Conservation (phyloP, 257 asterid genomes). For the Petrea volubilis region DNA sequence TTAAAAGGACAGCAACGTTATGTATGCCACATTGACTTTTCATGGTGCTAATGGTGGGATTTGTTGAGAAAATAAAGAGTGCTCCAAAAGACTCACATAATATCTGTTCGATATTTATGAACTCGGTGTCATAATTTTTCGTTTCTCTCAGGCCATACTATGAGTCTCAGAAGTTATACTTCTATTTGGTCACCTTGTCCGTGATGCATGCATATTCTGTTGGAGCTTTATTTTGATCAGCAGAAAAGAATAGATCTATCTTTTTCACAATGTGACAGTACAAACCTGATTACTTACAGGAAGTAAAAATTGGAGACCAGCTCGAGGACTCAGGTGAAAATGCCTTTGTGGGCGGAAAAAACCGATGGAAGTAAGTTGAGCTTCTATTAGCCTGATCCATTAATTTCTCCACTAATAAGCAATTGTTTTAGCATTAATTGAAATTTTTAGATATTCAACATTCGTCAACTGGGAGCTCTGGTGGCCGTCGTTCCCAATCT, state of each 20-base stretch:
- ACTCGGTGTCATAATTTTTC: conserved; percentile 3
- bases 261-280: background rate
- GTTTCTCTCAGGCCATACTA: background rate
- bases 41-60: background rate
- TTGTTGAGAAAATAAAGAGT: background rate
- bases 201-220: background rate
- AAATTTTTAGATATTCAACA: conserved; percentile 63
- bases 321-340: conserved; percentile 89
- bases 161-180: conserved; percentile 1
- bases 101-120: background rate
- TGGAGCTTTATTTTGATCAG: background rate
- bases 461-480: conserved; percentile 97
- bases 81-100: background rate
- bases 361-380: conserved; percentile 90
- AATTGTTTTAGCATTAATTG: background rate
- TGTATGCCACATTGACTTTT: background rate
- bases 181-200: background rate
- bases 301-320: conserved; percentile 81
- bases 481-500: conserved; percentile 94
- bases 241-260: background rate
- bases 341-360: conserved; percentile 89
- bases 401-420: conserved; percentile 4
- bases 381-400: conserved; percentile 5
- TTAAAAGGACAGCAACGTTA: background rate
- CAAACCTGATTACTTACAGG: conserved; percentile 48